Base-by-base conservation (phyloP, 2,329 filamentous ascomycete genomes). In the Verticillium klebahnii region DNA sequence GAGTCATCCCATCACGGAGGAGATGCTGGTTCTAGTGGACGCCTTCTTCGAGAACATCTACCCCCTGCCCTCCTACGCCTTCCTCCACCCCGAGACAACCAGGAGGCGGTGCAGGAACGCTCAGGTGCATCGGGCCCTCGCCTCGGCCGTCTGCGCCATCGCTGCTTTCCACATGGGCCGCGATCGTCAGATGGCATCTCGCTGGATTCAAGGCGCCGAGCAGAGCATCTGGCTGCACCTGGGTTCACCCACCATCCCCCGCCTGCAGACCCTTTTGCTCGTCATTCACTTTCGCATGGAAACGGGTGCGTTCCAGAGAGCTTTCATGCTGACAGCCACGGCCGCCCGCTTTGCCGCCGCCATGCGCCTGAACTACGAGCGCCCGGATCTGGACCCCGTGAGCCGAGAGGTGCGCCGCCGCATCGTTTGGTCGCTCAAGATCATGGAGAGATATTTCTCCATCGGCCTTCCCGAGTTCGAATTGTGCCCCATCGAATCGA, bases 231-330 rank as follows among this genome's bases (percentile, higher is more conserved):
- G 73, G 52, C 66, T 70, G 34, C 69, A 73, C 17, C 66, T 75
- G 5, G 72, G 72, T 15, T 68, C 66, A 5, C 73, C 72, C 0
- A 64, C 67, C 1, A 65, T 68, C 34, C 56, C 64, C 5, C 62
- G 73, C 6, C 66, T 75, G 1, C 78, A 81, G 64, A 77, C 79
- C 11, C 72, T 81, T 12, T 70, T 80, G 36, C 71, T 81, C 23
- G 72, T 80, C 62, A 78, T 81, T 60, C 77, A 78, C 63, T 78
- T 80, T 60, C 75, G 75, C 45, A 77, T 79, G 50, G 73, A 80
- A 23, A 75, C 74, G 11, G 79, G 78, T 50, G 72, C 69, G 12
- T 80, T 79, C 31, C 74, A 77, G 59, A 75, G 75, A 63, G 79
- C 79, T 9, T 76, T 77, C 56, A 76, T 77, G 74, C 65, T 77